Base-by-base conservation (phyloP, 345 rosid species). In the Eucalyptus virginea region DNA sequence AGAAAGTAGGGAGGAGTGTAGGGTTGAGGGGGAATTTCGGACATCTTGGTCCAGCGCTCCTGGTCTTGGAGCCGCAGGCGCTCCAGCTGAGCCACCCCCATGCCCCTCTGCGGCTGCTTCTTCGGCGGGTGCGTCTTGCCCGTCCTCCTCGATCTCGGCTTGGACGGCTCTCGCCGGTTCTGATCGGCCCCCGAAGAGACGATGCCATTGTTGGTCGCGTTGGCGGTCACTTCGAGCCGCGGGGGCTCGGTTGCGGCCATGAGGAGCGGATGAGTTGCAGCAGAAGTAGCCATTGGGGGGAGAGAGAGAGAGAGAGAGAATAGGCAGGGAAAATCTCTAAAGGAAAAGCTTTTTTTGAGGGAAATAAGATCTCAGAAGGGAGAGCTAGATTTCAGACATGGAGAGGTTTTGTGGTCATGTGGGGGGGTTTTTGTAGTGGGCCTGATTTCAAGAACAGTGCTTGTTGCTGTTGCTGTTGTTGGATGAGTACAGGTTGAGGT, bases 41-140 rank as follows among this genome's bases (percentile, higher is more conserved):
- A 86, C 86, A 91, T 87, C n/a, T 87, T 93, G 89, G 91, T 94
- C 88, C 90, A 91, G 42, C 67, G 51, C 88, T 95, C 95, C 50
- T 95, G 94, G 19, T 95, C 95, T 81, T 95, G 94, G 14, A 56
- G 47, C 91, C 93, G 92, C 19, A 89, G 52, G 3, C 89, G 90
- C 93, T 97, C 99, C 13, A 97, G 98, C 90, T 94, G 92, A 32
- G 94, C 98, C 56, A 97, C 95, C 12, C 99, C 99, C 96, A 95
- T 95, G 7, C 99, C 99, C 89, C 99, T 94, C 88, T 88, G 94
- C 2, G 90, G 92, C 87, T 37, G 90, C 89, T 94, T 95, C 94
- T 95, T 97, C 83, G 90, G 95, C 87, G 91, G 85, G 30, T 80
- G 91, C 4, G 87, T 44, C 86, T 88, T 90, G 65, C 26, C 88